Base-by-base conservation (phyloP, 2,329 filamentous ascomycete genomes). In the Trichoderma gracile region DNA sequence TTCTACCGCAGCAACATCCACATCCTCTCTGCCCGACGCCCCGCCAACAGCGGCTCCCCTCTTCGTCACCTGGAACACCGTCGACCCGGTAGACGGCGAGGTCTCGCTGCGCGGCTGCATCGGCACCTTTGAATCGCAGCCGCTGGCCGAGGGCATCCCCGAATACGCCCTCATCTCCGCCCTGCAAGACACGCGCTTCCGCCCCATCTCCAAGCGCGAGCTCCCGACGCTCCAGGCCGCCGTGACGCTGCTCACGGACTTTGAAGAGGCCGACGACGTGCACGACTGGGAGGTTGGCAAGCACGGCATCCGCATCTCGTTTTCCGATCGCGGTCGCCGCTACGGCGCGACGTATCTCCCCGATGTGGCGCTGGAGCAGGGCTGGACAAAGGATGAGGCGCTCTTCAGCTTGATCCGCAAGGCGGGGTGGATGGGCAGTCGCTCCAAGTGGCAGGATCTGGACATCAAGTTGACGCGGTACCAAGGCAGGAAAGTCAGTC, bases 331-430 rank as follows among this genome's bases (percentile, higher is more conserved):
- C 69, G 87, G 87, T 17, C 84, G 87, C 56, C 86, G 90, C 53
- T 92, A 92, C 73, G 91, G 93, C 17, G 86, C 92, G 0, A 97
- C 95, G 0, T 99, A 98, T 73, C 83, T 99, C 15, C 95, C 95
- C 0, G 92, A 97, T 74, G 93, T 99, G 6, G 90, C 94, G 10
- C 80, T 85, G 1, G 95, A 99, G 80, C 95, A 98, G 75, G 93
- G 92, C 17, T 99, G 95, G 95, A 91, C 85, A 12, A 93, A 95
- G 77, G 93, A 98, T 74, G 92, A 98, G 82, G 91, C 94, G 0
- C 77, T 99, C 3, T 84, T 93, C 61, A 96, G 91, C 77, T 79
- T 98, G 73, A 95, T 97, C 89, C 84, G 92, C 66, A 99, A 99
- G 82, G 93, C 93, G 0, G 95, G 95, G 1, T 99, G 93, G 93